A percentile compares a stretch with the other conserved stretches of the same genome.
Evolutionary conservation across 106 monocot species (phyloP).

Genomic region (Xerophyta viscosa): DNA sequence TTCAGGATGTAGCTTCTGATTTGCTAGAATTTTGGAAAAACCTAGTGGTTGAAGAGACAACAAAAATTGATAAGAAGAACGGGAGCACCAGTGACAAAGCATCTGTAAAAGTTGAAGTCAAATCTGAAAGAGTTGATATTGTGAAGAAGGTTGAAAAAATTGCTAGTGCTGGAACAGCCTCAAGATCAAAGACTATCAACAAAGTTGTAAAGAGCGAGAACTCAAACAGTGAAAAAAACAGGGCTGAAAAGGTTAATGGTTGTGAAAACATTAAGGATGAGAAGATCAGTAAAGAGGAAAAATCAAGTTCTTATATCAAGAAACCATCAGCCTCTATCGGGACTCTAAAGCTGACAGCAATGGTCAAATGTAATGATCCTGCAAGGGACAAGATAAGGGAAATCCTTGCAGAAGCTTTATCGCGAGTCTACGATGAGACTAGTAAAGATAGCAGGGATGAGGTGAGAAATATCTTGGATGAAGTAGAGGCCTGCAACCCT

Average conservation of each 20-base stretch:
- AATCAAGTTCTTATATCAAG: background rate
- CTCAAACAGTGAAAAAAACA: background rate
- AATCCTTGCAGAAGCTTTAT: conserved; percentile 65
- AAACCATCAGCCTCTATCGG: conserved; percentile 9
- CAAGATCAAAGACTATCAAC: conserved; percentile 8
- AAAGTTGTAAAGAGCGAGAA: conserved; percentile 15
- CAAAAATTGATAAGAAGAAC: conserved; percentile 44
- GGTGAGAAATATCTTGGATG: conserved; percentile 49
- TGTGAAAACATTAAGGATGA: background rate
- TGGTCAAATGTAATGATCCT: conserved; percentile 71
- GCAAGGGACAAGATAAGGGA: conserved; percentile 62
- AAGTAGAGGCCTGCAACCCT: conserved; percentile 64
- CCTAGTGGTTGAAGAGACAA: conserved; percentile 69
- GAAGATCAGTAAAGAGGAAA: conserved; percentile 10
- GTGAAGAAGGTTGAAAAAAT: conserved; percentile 20
- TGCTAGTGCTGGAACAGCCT: conserved; percentile 9
- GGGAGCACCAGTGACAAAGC: conserved; percentile 4
- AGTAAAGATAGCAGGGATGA: conserved; percentile 34
- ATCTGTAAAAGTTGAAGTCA: conserved; percentile 9
- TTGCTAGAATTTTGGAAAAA: conserved; percentile 71
- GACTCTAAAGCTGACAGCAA: conserved; percentile 49
- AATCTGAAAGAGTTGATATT: conserved; percentile 9
- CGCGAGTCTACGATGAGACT: conserved; percentile 54
- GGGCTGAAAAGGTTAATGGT: conserved; percentile 13
- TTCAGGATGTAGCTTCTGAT: conserved; percentile 65